Base-by-base conservation (phyloP, 148 eudicot genomes). In the Polygonum maritimum region DNA sequence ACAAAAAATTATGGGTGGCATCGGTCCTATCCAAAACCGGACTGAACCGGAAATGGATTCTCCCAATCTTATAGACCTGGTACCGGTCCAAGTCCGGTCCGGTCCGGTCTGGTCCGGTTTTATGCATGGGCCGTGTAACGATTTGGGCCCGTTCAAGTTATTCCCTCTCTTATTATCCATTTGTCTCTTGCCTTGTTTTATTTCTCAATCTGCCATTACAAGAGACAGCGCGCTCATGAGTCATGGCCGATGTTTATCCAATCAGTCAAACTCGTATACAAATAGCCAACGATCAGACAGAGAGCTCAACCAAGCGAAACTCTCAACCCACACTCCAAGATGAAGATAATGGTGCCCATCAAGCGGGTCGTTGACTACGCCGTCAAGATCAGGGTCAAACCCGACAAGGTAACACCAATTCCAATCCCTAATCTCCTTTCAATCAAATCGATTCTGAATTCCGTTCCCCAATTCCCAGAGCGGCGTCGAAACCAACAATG, bases 281-380 rank as follows among this genome's bases (percentile, higher is more conserved):
- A 60, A 11, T 33, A 62, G 16, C 69, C 69, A 31, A 62, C 31
- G 38, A 10, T 15, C 69, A 10, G 9, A 6, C 11, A 5, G 5
- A 4, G 38, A 60, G 67, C 67, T 60, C 13, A 4, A 60, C 2
- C 69, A 5, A 60, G 69, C 11, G 21, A 62, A 31, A 62, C 36
- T 13, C 39, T 26, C 38, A 54, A 19, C 55, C 18, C 31, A 62
- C 69, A 35, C 71, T 14, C 45, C 40, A 36, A 79, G 78, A 95
- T 95, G 99, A 95, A 91, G 90, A 84, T 95, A 48, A 86, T 95
- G 96, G 99, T 95, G 2, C 87, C 92, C 39, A 80, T 95, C 54
- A 95, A 95, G 81, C 87, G 99, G 11, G 97, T 95, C 40, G 82
- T 95, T 45, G 99, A 95, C 72, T 95, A 95, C 83, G 99, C 99